A percentile compares a stretch with the other conserved stretches of the same genome.
Evolutionary conservation across 2,329 filamentous ascomycete species (phyloP).

Genomic region (Colletotrichum melonis): DNA sequence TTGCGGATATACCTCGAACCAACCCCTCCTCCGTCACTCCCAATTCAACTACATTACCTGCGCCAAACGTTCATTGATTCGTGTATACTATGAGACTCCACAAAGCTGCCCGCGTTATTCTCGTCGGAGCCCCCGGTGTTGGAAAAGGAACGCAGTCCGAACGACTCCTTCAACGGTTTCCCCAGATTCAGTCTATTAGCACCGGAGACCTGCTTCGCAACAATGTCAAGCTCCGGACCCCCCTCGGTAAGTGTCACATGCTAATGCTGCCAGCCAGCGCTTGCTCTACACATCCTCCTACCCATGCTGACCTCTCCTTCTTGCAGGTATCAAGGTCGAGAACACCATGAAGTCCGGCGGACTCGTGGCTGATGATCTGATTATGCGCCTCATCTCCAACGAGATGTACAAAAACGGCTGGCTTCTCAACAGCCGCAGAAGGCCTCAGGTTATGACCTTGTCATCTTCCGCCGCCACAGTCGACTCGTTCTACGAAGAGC

Average conservation of each 20-base stretch:
- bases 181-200: constrained; percentile 90
- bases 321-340: constrained; percentile 87
- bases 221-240: constrained; percentile 90
- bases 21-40: background rate
- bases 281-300: background rate
- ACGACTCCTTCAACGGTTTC: constrained; percentile 86
- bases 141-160: constrained; percentile 97
- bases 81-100: constrained; percentile 69
- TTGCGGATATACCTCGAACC: background rate
- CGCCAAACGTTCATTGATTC: constrained; percentile 21
- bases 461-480: constrained; percentile 54
- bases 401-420: constrained; percentile 89
- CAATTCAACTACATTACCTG: constrained; percentile 17
- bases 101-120: constrained; percentile 89
- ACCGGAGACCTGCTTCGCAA: constrained; percentile 92
- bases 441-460: constrained; percentile 63
- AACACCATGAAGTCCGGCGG: constrained; percentile 86
- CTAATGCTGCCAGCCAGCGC: background rate
- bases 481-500: constrained; percentile 43
- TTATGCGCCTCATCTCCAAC: constrained; percentile 90
- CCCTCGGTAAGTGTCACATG: constrained; percentile 72
- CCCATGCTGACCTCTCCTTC: constrained; percentile 3
- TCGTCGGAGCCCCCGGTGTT: constrained; percentile 95
- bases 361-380: constrained; percentile 92
- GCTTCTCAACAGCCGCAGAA: constrained; percentile 64